Percentiles rank a stretch among this genome's conserved stretches.
phyloP scores from a whole-genome alignment of 1,284 basidiomycete genomes.

The Apiotrichum veenhuisii region DNA sequence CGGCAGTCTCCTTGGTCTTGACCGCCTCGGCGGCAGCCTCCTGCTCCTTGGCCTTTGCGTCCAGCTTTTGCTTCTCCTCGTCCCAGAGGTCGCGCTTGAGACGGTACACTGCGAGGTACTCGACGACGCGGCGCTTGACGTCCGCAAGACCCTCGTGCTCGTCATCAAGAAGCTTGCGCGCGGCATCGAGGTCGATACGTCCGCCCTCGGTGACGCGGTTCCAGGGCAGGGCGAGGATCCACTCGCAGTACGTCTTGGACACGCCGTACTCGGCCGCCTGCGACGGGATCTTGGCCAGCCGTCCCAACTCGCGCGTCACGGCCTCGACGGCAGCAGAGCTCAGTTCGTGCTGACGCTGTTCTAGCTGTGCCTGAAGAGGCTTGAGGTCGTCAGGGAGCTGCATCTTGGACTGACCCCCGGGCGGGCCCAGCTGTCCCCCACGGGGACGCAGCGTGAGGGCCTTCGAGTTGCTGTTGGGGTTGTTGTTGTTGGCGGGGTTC shows the following conservation, averaged over 20 bases:
- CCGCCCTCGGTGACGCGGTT: slow-evolving; percentile 32
- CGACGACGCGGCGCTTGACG: slow-evolving; percentile 45
- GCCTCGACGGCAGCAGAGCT: slow-evolving; percentile 27
- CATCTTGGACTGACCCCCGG: slow-evolving; percentile 5
- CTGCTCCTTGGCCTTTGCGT: not conserved
- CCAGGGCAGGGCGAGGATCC: slow-evolving; percentile 42
- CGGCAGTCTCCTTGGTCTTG: not conserved
- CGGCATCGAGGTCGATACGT: slow-evolving; percentile 32
- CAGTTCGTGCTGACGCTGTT: slow-evolving; percentile 25
- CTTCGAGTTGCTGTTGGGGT: not conserved
- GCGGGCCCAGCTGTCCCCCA: not conserved
- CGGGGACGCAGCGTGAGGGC: slow-evolving; percentile 8
- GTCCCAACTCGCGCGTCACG: slow-evolving; percentile 29
- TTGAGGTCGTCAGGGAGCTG: slow-evolving; percentile 39
- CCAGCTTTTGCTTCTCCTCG: slow-evolving; percentile 22
- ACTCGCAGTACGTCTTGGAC: slow-evolving; percentile 43
- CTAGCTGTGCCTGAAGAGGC: slow-evolving; percentile 25
- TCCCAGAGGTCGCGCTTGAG: slow-evolving; percentile 41
- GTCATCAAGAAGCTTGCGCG: slow-evolving; percentile 34
- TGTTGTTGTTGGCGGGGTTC: slow-evolving; percentile 1
- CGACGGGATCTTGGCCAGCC: slow-evolving; percentile 38
- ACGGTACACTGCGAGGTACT: slow-evolving; percentile 46
- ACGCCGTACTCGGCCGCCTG: slow-evolving; percentile 46
- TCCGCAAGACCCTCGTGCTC: slow-evolving; percentile 45
- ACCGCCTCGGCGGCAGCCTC: not conserved